phyloP scores from a whole-genome alignment of 768 basidiomycete genomes.

The Agaricus blazei region DNA sequence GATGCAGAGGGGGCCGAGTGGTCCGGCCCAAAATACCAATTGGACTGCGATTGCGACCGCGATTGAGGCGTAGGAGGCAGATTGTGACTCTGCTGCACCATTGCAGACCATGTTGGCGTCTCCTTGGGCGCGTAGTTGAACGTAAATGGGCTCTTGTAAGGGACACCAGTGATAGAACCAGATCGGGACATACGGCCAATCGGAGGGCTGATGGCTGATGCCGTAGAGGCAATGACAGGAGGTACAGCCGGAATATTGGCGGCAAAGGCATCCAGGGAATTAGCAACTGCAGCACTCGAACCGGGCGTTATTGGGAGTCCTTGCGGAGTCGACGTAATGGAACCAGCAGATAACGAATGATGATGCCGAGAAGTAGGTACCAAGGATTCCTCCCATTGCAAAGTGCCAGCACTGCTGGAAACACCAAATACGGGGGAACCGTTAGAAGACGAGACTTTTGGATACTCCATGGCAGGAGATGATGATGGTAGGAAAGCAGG shows the following conservation, averaged over 20 bases:
- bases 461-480: constrained; percentile 17
- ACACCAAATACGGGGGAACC: constrained; percentile 13
- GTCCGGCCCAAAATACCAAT: constrained; percentile 18
- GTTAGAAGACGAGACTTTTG: constrained; percentile 15
- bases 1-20: constrained; percentile 18
- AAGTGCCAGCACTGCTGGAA: constrained; percentile 17
- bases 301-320: constrained; percentile 2
- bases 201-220: constrained; percentile 26
- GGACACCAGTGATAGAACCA: constrained; percentile 44
- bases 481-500: constrained; percentile 18
- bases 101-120: constrained; percentile 20
- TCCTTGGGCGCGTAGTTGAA: constrained; percentile 33
- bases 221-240: constrained; percentile 17
- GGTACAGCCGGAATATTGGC: constrained; percentile 6
- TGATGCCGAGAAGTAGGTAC: constrained; percentile 33
- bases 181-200: constrained; percentile 56
- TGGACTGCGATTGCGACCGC: constrained; percentile 8
- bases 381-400: constrained; percentile 35
- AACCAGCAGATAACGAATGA: constrained; percentile 37
- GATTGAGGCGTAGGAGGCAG: constrained; percentile 7
- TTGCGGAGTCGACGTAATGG: constrained; percentile 22
- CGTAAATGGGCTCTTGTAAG: constrained; percentile 27
- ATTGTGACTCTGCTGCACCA: constrained; percentile 4
- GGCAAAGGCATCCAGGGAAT: neutral
- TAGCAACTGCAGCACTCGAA: neutral